A percentile compares a stretch with the other conserved stretches of the same genome.
Evolutionary conservation across 768 basidiomycete genomes (phyloP).

Genomic region (Mrakia frigida): DNA sequence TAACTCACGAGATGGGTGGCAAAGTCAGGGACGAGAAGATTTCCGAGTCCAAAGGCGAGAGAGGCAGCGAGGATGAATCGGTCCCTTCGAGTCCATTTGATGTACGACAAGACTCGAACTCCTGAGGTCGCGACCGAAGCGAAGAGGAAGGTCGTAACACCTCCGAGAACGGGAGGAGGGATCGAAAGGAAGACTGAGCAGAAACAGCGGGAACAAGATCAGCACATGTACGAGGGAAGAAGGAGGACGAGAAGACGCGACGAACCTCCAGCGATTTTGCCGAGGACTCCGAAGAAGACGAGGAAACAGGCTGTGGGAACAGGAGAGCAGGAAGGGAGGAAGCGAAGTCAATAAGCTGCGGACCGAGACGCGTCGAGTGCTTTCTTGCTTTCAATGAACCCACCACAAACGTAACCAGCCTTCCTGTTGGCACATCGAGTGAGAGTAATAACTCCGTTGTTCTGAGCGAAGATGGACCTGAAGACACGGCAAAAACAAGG

Average conservation of each 20-base stretch:
- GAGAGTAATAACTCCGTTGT: constrained; percentile 57
- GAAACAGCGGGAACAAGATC: too few species aligned
- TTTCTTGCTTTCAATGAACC: not conserved
- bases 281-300: constrained; percentile 64
- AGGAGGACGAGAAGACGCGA: too few species aligned
- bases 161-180: constrained; percentile 73
- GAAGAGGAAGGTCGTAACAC: constrained; percentile 82
- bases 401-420: constrained; percentile 40
- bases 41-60: constrained; percentile 63
- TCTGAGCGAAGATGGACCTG: constrained; percentile 57
- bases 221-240: too few species aligned
- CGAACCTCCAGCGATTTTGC: constrained; percentile 63
- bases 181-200: constrained; percentile 66
- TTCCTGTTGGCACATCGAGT: constrained; percentile 39
- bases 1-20: constrained; percentile 54
- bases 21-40: constrained; percentile 60
- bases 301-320: constrained; percentile 53
- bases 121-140: constrained; percentile 52
- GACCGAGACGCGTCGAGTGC: constrained; percentile 45
- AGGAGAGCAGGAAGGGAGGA: not conserved
- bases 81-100: constrained; percentile 38
- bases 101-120: constrained; percentile 60
- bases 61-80: constrained; percentile 42
- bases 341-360: constrained; percentile 71
- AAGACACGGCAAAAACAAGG: not conserved